Conservation (phyloP, 1,139 yeast genomes). For the Geotrichum europaeum region DNA sequence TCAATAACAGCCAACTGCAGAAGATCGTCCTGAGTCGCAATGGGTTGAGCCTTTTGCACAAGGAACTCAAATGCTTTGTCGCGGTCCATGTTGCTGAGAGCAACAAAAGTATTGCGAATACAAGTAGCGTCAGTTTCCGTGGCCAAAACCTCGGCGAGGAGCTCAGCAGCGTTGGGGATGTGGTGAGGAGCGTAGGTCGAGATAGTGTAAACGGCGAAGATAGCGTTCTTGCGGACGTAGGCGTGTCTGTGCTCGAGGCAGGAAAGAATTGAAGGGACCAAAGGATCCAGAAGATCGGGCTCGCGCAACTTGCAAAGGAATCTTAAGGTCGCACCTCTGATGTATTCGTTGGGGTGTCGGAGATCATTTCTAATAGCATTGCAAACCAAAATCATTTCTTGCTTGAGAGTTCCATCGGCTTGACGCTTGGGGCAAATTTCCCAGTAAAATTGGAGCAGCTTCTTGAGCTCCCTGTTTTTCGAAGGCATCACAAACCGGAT, state of each 20-base stretch:
- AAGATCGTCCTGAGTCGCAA: constrained; percentile 73
- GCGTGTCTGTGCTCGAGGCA: constrained; percentile 97
- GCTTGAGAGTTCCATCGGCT: constrained; percentile 83
- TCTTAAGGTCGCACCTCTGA: constrained; percentile 91
- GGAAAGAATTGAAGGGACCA: constrained; percentile 86
- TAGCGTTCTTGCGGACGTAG: constrained; percentile 95
- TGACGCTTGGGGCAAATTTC: constrained; percentile 94
- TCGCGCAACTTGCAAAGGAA: constrained; percentile 87
- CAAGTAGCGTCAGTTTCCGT: constrained; percentile 91
- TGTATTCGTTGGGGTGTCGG: constrained; percentile 96
- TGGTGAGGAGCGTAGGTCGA: constrained; percentile 71
- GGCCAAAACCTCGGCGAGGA: constrained; percentile 63
- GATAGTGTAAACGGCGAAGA: constrained; percentile 81
- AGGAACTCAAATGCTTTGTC: constrained; percentile 78
- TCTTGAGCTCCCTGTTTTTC: constrained; percentile 81
- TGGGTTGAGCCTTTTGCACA: constrained; percentile 58
- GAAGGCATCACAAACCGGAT: constrained; percentile 98
- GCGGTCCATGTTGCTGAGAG: constrained; percentile 75
- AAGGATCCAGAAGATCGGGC: constrained; percentile 88
- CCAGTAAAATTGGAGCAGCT: constrained; percentile 93
- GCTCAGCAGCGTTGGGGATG: constrained; percentile 90
- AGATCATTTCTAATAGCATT: constrained; percentile 96
- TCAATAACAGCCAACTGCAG: constrained; percentile 88
- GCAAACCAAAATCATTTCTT: constrained; percentile 97
- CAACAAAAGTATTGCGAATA: constrained; percentile 91